Percentiles rank a stretch among this genome's conserved stretches.
phyloP scores from a whole-genome alignment of 495 filamentous ascomycete genomes.

The Apiosordaria backusii region DNA sequence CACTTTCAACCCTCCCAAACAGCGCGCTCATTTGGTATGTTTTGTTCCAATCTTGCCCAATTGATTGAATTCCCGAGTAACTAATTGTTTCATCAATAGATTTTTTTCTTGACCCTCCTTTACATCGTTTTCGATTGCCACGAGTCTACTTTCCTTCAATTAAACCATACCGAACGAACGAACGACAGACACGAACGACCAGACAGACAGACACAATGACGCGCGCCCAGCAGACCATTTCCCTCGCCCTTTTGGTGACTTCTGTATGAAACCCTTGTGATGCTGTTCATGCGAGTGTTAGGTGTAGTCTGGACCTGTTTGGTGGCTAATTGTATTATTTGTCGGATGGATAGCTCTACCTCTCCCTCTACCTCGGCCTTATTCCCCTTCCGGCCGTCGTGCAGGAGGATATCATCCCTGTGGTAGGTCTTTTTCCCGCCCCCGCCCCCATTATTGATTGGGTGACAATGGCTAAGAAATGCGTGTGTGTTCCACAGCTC shows the following conservation, averaged over 20 bases:
- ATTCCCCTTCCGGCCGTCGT: conserved; percentile 75
- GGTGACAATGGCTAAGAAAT: too few relatives aligned
- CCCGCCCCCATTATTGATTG: conserved; percentile 1
- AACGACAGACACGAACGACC: too few relatives aligned
- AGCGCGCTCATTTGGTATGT: background rate
- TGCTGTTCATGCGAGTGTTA: background rate
- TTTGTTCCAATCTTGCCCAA: too few relatives aligned
- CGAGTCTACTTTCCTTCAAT: background rate
- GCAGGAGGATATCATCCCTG: conserved; percentile 66
- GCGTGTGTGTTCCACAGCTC: conserved; percentile 50
- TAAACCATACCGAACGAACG: too few relatives aligned
- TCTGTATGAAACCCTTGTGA: conserved; percentile 55
- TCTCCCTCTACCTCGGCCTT: conserved; percentile 77
- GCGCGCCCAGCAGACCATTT: conserved; percentile 88
- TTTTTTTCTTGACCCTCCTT: too few relatives aligned
- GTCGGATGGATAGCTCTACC: conserved; percentile 63
- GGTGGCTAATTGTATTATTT: too few relatives aligned
- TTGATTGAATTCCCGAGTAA: too few relatives aligned
- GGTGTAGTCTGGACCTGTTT: background rate
- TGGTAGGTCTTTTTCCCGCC: conserved; percentile 47
- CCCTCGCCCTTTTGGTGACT: conserved; percentile 76
- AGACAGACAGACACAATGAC: conserved; percentile 59
- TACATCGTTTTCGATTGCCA: too few relatives aligned
- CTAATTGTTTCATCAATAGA: too few relatives aligned
- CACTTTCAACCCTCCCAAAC: background rate